Conservation (phyloP, 129 eudicot species). For the Chrysanthemum lavandulifolium region DNA sequence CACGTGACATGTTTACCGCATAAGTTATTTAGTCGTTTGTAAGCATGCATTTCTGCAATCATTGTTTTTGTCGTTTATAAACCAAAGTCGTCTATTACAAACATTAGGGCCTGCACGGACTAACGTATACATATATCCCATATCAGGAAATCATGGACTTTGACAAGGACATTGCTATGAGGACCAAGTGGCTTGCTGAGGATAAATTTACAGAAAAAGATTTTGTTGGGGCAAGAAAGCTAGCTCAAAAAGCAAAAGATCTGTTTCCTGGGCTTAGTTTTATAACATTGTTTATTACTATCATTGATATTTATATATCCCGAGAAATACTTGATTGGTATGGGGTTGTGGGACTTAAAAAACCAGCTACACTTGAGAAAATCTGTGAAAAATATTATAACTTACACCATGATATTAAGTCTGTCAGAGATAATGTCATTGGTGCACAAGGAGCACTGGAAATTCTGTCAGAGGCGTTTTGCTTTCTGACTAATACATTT, state of each 20-base stretch:
- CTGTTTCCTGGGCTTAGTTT: constrained; percentile 7
- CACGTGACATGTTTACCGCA: no score
- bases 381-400: constrained; percentile 10
- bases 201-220: background rate
- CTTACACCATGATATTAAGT: background rate
- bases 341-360: background rate
- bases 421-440: background rate
- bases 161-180: background rate
- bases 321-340: constrained; percentile 11
- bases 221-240: background rate
- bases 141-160: constrained; percentile 15
- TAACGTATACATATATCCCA: background rate
- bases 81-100: no score
- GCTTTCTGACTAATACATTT: constrained; percentile 8
- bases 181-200: background rate
- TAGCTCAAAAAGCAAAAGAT: constrained; percentile 7
- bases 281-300: constrained; percentile 3
- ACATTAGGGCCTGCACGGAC: no score
- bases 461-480: constrained; percentile 19
- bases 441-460: constrained; percentile 27
- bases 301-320: background rate
- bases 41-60: background rate
- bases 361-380: background rate
- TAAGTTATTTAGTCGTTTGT: no score
- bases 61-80: no score